Base-by-base conservation (phyloP, 108 stramenopile genomes). In the Cyclotella baltica region DNA sequence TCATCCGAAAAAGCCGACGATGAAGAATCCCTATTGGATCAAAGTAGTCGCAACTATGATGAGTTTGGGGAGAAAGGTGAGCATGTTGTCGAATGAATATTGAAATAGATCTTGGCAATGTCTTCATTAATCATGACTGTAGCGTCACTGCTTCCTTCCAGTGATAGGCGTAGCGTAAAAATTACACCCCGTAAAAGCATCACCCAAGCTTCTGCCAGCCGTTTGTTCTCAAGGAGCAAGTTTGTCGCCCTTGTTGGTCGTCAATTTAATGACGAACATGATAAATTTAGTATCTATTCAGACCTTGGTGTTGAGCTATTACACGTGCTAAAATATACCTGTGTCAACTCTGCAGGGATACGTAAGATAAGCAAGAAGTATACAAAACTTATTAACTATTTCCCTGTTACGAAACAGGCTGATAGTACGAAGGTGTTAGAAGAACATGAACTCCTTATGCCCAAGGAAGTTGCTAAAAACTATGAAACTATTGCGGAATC, bases 281-380 rank as follows among this genome's bases (percentile, higher is more conserved):
- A 89, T 70, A 87, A 88, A 56, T 63, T 92, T 70, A 88, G 84
- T 70, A 83, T 86, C 23, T 93, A 87, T 64, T 86, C 90, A 8
- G 84, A 87, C 27, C 73, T 93, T 27, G 92, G 89, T n/a, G 90
- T 91, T 0, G 92, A 95, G 80, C 88, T 95, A 16, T 62, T 95
- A 68, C 93, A 95, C 66, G 76, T 95, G 16, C 82, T 95, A 9
- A 86, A 88, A 48, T 95, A 78, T 70, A 91, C 91, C 47, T 92
- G 91, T 65, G 75, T 95, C 10, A 95, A 95, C 80, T 78, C 87
- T 28, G 88, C 92, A 30, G 86, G 89, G 5, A 74, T 88, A n/a
- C 74, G 88, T 40, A 92, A 92, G 68, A 89, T 92, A 35, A 72
- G 85, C 30, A 92, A 92, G 46, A 92, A 92, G 58, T 85, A 89